phyloP scores from a whole-genome alignment of 2,329 filamentous ascomycete species.

The Sporothrix brunneoviolacea region DNA sequence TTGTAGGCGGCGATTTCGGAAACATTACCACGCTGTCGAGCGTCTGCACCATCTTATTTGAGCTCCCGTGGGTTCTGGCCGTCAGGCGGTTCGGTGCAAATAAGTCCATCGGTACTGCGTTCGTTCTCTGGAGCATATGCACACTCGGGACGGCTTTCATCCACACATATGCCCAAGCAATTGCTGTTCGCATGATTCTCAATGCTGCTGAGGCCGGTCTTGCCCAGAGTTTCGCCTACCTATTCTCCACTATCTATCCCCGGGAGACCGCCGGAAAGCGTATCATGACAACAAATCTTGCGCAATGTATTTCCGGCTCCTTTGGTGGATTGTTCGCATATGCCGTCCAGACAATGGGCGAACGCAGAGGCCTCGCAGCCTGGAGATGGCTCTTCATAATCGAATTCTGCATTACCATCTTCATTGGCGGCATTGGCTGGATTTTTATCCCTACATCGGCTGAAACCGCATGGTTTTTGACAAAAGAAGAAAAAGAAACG shows the following conservation, averaged over 20 bases:
- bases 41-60: conserved; percentile 12
- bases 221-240: conserved; percentile 23
- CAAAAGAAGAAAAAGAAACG: conserved; percentile 8
- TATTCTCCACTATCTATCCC: conserved; percentile 26
- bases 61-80: conserved; percentile 11
- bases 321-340: conserved; percentile 19
- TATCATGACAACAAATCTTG: conserved; percentile 20
- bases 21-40: conserved; percentile 14
- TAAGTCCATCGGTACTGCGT: conserved; percentile 1
- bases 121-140: conserved; percentile 10
- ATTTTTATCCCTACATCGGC: conserved; percentile 1
- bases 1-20: conserved; percentile 6
- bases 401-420: conserved; percentile 24
- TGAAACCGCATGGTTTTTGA: conserved; percentile 10
- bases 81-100: conserved; percentile 10
- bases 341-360: conserved; percentile 31
- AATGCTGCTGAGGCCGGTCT: conserved; percentile 23
- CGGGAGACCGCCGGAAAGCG: conserved; percentile 25
- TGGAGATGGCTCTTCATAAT: conserved; percentile 42
- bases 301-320: conserved; percentile 21
- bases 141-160: conserved; percentile 11
- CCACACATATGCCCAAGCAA: conserved; percentile 8
- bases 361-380: conserved; percentile 33
- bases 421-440: conserved; percentile 3
- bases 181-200: conserved; percentile 9